Evolutionary conservation across 305 asterid species (phyloP), one percentile per base, ranked within the genome.

Genomic region (Coffea humblotiana): DNA sequence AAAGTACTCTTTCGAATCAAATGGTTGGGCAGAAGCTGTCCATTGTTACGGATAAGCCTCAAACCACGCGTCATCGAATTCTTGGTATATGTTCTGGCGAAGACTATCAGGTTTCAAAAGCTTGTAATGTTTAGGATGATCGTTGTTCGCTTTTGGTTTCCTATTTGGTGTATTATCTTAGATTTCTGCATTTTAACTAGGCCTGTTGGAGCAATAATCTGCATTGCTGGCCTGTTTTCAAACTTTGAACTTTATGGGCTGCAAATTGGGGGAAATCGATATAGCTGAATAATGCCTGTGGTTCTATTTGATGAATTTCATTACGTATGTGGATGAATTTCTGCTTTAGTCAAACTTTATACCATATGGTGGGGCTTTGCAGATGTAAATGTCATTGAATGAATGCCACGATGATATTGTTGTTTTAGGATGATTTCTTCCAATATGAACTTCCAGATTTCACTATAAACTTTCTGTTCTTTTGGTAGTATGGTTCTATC

Each of bases 1-100:
- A 96, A 84, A 94, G 98, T 78, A 96, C 98, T 21, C 94, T 96
- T 64, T 92, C 98, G 23, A 96, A 96, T 81, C 99, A 96, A 85
- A 96, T 94, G 97, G 63, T 96, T 77, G 99, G 98, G 48, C 97
- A 91, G 89, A 96, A 96, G 88, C 85, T 96, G 29, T 96, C 99
- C 0, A 96, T 96, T 77, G 98, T 94, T 29, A 92, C 99, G 0
- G 97, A 94, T 85, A 96, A 96, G 87, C 99, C 98, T 79, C 99
- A 96, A 90, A 96, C 99, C 40, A 94, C 99, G 21, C 85, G 99
- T 54, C 98, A 96, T 82, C 95, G 98, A 45, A 85, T 96, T 84
- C 98, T 94, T 77, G 99, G 97, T 40, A 92, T 94, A 86, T 94
- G 97, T 83, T 94, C 99, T 73, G 94, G 88, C 71, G 77, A 90